phyloP scores from a whole-genome alignment of 148 eudicot genomes.

The Arbutus unedo region DNA sequence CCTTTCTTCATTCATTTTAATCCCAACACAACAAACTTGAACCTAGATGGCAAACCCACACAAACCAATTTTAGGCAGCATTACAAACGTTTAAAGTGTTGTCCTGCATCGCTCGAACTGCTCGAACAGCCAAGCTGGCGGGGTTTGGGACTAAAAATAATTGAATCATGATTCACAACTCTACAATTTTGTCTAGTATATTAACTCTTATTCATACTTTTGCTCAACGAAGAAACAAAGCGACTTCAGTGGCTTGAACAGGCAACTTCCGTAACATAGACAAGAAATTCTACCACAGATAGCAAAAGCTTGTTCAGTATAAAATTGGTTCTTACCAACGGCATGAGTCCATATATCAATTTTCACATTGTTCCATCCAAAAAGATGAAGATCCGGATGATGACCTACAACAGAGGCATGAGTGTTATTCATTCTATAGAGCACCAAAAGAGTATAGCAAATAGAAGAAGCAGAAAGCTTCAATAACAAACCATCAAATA shows the following conservation, averaged over 20 bases:
- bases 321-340: conserved; percentile 51
- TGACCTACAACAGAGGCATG: conserved; percentile 51
- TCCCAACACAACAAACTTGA: not conserved
- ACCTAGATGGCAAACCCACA: not conserved
- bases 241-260: no score
- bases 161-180: not conserved
- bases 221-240: not conserved
- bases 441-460: not conserved
- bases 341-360: conserved; percentile 93
- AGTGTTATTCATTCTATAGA: not conserved
- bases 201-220: not conserved
- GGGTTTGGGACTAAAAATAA: not conserved
- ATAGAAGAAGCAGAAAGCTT: not conserved
- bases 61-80: not conserved
- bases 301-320: not conserved
- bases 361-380: conserved; percentile 83
- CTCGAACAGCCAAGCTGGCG: not conserved
- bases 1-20: no score
- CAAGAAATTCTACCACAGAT: not conserved
- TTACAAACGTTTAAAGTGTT: not conserved
- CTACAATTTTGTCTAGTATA: not conserved
- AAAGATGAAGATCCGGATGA: conserved; percentile 97
- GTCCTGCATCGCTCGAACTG: not conserved
- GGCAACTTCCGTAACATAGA: not conserved
- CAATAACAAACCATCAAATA: not conserved